A percentile compares a stretch with the other conserved stretches of the same genome.
phyloP scores from a whole-genome alignment of 2,329 filamentous ascomycete species.

The Zymoseptoria tritici region DNA sequence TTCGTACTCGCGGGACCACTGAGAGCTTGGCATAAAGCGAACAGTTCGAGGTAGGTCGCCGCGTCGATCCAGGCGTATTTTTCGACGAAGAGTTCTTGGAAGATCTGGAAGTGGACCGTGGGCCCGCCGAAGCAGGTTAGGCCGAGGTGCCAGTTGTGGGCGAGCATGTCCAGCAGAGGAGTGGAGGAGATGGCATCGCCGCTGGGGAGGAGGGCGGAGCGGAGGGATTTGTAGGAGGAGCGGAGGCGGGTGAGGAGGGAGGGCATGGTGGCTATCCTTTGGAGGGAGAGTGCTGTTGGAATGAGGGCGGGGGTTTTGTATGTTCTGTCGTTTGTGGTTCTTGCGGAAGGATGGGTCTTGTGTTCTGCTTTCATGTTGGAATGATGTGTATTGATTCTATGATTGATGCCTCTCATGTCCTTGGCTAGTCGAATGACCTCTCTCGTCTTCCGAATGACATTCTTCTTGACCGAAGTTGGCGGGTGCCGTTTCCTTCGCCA shows the following conservation, averaged over 20 bases:
- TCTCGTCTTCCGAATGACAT: neutral
- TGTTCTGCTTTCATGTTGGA: neutral
- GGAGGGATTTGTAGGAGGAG: neutral
- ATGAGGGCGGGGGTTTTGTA: neutral
- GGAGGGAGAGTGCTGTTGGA: neutral
- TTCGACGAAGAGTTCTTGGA: conserved; percentile 55
- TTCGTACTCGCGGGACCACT: conserved; percentile 64
- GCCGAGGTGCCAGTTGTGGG: conserved; percentile 20
- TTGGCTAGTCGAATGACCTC: neutral
- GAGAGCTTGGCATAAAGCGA: conserved; percentile 60
- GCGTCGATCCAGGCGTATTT: conserved; percentile 61
- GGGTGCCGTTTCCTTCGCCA: neutral
- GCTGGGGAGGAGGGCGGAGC: conserved; percentile 6
- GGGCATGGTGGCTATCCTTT: neutral
- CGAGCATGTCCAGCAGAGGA: conserved; percentile 15
- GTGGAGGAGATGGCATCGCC: conserved; percentile 5
- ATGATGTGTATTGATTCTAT: neutral
- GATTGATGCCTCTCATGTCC: neutral
- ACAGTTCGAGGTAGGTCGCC: conserved; percentile 64
- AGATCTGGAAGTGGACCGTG: conserved; percentile 62
- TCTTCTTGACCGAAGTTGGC: too few relatives aligned
- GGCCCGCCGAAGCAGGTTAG: conserved; percentile 43
- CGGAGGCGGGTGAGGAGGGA: neutral
- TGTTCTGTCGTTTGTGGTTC: neutral
- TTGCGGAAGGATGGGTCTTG: neutral